Evolutionary conservation across 2,329 filamentous ascomycete genomes (phyloP).

Genomic region (Gliomastix tumulicola): DNA sequence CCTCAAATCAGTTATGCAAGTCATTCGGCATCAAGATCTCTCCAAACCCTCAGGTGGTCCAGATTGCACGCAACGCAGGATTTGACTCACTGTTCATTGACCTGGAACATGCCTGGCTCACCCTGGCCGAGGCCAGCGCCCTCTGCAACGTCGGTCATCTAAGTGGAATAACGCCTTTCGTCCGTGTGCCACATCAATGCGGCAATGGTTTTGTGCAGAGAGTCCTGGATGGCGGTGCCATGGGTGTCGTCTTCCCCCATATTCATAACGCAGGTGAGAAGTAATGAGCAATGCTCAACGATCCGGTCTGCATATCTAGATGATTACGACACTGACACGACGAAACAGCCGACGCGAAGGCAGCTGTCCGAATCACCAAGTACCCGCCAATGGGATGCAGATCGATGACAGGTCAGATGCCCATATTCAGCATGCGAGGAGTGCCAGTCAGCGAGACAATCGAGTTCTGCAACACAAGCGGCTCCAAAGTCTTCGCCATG

Average conservation of each 20-base stretch:
- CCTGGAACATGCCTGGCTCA: slow-evolving; percentile 22
- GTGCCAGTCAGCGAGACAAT: neutral
- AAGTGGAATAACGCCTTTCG: slow-evolving; percentile 12
- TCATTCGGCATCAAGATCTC: slow-evolving; percentile 19
- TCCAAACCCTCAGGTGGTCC: slow-evolving; percentile 17
- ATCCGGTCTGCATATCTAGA: too few species aligned
- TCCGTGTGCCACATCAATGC: slow-evolving; percentile 8
- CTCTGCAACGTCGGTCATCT: slow-evolving; percentile 14
- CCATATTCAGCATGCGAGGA: slow-evolving; percentile 9
- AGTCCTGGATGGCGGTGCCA: slow-evolving; percentile 8
- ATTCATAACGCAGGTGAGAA: slow-evolving; percentile 3
- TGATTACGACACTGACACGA: too few species aligned
- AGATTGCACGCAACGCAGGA: slow-evolving; percentile 19
- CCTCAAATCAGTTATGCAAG: slow-evolving; percentile 5
- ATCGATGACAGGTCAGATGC: slow-evolving; percentile 9
- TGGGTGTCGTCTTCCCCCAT: slow-evolving; percentile 10
- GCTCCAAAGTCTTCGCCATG: slow-evolving; percentile 17
- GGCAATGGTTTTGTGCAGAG: slow-evolving; percentile 9
- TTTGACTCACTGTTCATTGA: slow-evolving; percentile 27
- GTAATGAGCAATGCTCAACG: too few species aligned
- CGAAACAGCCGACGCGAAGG: slow-evolving; percentile 6
- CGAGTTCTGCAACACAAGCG: slow-evolving; percentile 9
- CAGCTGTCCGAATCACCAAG: slow-evolving; percentile 12
- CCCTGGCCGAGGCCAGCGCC: slow-evolving; percentile 15
- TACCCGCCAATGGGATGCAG: slow-evolving; percentile 15